A percentile compares a stretch with the other conserved stretches of the same genome.
Evolutionary conservation across 305 asterid species (phyloP).

Genomic region (Fraxinus xanthoxyloides): DNA sequence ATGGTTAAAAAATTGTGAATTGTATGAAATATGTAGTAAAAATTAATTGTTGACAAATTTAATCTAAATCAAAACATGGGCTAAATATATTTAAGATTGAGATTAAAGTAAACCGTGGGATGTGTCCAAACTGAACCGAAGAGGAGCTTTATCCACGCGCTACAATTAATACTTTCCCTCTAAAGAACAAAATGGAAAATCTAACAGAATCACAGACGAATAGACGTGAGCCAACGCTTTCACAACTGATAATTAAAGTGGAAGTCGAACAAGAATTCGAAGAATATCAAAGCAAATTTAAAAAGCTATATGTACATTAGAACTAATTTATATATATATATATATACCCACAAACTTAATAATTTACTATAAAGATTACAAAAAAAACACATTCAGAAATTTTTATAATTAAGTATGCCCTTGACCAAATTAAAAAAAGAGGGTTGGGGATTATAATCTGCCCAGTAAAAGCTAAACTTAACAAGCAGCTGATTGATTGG

Average conservation of each 20-base stretch:
- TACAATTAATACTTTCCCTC: not conserved
- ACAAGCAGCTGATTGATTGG: slow-evolving; percentile 86
- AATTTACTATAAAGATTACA: not conserved
- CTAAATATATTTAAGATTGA: too few species aligned
- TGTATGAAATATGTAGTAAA: too few species aligned
- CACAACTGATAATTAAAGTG: not conserved
- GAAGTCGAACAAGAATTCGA: slow-evolving; percentile 24
- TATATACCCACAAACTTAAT: not conserved
- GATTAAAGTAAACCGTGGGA: too few species aligned
- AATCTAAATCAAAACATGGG: too few species aligned
- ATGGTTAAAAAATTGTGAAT: too few species aligned
- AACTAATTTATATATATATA: not conserved
- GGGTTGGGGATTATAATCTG: slow-evolving; percentile 35
- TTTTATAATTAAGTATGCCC: slow-evolving; percentile 47
- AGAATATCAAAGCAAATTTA: not conserved
- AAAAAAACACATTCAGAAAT: slow-evolving; percentile 37
- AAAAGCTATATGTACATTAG: not conserved
- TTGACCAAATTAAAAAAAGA: slow-evolving; percentile 57
- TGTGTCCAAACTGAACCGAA: not conserved
- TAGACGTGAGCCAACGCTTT: slow-evolving; percentile 46
- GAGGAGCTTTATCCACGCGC: too few species aligned
- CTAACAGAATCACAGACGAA: slow-evolving; percentile 26
- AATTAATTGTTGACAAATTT: too few species aligned
- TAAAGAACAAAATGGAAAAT: not conserved
- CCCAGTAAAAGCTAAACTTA: slow-evolving; percentile 21